Base-by-base conservation (phyloP, 2,329 filamentous ascomycete species). In the Acarospora socialis region DNA sequence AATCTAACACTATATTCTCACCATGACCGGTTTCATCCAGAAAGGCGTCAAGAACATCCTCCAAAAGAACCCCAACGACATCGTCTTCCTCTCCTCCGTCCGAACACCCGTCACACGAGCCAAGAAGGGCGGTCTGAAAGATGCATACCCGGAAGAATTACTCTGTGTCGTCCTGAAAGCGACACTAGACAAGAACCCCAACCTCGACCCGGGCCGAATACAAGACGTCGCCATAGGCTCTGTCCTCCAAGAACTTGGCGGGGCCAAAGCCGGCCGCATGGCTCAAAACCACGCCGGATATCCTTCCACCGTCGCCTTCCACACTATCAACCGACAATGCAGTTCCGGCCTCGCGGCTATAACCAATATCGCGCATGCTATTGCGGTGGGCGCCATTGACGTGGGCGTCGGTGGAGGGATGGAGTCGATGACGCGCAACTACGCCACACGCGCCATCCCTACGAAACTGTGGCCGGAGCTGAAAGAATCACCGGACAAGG, bases 381-480 rank as follows among this genome's bases (percentile, higher is more conserved):
- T 94, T 45, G 68, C 73, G n/a, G 65, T 69, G 0, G 83, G 80
- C 2, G 68, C 71, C 44, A 78, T 87, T 31, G 69, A 75, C 39
- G 64, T 68, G 0, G 86, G 82, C 37, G 73, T 94, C 39, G 86
- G 76, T 7, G 86, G 81, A 2, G 86, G 86, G 18, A 93, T 92
- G 81, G 86, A 94, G 68, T 87, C 79, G 59, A 94, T 94, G 86
- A 92, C 82, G 41, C 63, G 78, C 43, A 93, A 93, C 59, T 94
- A 94, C 56, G 84, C 77, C 31, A 73, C 65, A 16, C 65, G 74
- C 35, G 86, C 86, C n/a, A 90, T 94, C 25, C 86, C 86, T 0
- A 76, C 74, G 0, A 71, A 83, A 41, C 57, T 83, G 7, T 93
- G 83, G 82, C 74, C 78, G 0, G 74, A 69, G 31, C 59, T 93